Percentiles rank a stretch among this genome's conserved stretches.
These are phyloP conservation scores for Alisma plantagoaquatica DNA, from an alignment of 106 monocot species.

Conservation along the genomic window DNA sequence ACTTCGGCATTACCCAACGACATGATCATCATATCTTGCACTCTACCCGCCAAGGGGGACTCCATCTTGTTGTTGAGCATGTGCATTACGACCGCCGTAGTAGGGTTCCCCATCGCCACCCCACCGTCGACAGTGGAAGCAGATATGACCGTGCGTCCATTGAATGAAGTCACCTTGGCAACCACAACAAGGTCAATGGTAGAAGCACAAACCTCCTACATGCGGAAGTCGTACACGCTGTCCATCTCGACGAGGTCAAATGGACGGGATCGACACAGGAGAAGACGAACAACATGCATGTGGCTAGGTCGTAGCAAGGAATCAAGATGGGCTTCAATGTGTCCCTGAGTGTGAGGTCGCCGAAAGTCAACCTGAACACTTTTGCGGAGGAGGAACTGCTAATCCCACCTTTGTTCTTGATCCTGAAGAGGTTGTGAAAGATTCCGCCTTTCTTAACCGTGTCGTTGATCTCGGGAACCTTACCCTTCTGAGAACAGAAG, in stretches of 20 bases:
- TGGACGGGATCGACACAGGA: slow-evolving; percentile 67
- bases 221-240: slow-evolving; percentile 45
- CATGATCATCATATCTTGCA: slow-evolving; percentile 53
- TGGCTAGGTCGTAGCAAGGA: slow-evolving; percentile 64
- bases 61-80: slow-evolving; percentile 76
- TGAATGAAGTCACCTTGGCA: slow-evolving; percentile 27
- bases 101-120: slow-evolving; percentile 52
- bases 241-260: no score
- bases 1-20: slow-evolving; percentile 31
- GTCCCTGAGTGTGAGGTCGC: slow-evolving; percentile 45
- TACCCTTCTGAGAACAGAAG: slow-evolving; percentile 56
- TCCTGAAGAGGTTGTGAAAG: neutral
- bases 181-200: slow-evolving; percentile 12
- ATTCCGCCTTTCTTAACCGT: slow-evolving; percentile 5
- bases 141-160: slow-evolving; percentile 22
- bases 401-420: no score
- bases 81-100: slow-evolving; percentile 71
- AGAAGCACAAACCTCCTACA: slow-evolving; percentile 46
- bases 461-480: neutral
- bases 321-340: slow-evolving; percentile 51
- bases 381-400: no score
- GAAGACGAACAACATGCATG: slow-evolving; percentile 53
- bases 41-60: slow-evolving; percentile 48
- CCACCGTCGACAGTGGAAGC: slow-evolving; percentile 19
- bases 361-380: slow-evolving; percentile 24